These are phyloP conservation scores for Didymella arachidicola DNA, from an alignment of 2,329 filamentous ascomycete species.

Conservation along the genomic window DNA sequence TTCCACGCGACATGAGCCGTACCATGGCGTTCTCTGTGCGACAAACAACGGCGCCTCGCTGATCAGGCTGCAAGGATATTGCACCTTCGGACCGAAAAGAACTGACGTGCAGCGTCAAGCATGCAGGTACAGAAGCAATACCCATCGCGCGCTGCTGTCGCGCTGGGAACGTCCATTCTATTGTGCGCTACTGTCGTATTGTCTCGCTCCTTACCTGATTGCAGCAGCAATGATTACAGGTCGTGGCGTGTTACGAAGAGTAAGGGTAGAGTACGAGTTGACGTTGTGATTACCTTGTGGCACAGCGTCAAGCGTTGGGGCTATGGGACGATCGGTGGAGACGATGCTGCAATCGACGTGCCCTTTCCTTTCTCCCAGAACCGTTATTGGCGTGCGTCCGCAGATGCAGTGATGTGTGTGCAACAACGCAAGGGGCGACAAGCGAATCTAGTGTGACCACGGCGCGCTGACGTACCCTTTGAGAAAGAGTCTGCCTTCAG, in stretches of 20 bases:
- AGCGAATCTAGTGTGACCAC: slow-evolving; percentile 10
- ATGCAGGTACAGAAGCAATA: slow-evolving; percentile 12
- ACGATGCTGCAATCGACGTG: slow-evolving; percentile 3
- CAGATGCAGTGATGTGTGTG: slow-evolving; percentile 15
- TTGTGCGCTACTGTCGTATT: background rate
- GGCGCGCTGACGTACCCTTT: background rate
- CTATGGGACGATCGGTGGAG: slow-evolving; percentile 19
- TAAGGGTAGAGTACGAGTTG: slow-evolving; percentile 10
- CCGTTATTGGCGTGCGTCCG: slow-evolving; percentile 7
- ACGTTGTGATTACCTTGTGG: slow-evolving; percentile 21
- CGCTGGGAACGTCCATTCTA: background rate
- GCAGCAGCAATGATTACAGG: background rate
- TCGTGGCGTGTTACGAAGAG: slow-evolving; percentile 15
- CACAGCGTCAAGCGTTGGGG: slow-evolving; percentile 8
- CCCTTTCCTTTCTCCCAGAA: slow-evolving; percentile 4
- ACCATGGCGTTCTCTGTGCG: slow-evolving; percentile 5
- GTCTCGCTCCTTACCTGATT: background rate
- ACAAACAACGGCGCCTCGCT: slow-evolving; percentile 13
- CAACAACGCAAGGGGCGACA: slow-evolving; percentile 19
- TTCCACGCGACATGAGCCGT: slow-evolving; percentile 7
- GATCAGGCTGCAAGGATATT: background rate
- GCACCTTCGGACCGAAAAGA: slow-evolving; percentile 7
- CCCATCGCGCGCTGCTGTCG: background rate
- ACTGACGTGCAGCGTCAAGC: slow-evolving; percentile 11
- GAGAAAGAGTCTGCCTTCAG: background rate